Evolutionary conservation across 148 eudicot species (phyloP), one percentile per base, ranked within the genome.

Genomic region (Chenopodium berlandieri): DNA sequence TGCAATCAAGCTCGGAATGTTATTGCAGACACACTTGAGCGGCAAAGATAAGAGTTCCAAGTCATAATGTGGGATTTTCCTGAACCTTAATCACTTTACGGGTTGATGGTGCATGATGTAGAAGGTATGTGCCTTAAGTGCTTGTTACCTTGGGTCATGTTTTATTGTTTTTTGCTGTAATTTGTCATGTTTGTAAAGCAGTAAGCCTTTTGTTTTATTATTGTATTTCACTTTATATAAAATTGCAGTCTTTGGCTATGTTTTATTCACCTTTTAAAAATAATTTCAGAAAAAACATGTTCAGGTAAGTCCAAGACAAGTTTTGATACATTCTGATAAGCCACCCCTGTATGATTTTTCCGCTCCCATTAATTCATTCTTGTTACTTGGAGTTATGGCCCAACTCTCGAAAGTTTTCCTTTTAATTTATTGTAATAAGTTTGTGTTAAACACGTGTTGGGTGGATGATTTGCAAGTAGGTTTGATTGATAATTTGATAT

Each of bases 1-100:
- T 89, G 99, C 82, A 82, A 81, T 71, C 90, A 89, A 86, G 94
- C 99, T 62, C 89, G 95, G 75, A 85, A 66, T 67, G 81, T 86
- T 23, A 95, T 95, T 80, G 92, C 97, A 56, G 80, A 83, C 37
- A 85, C 80, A 48, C 97, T 95, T 46, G 73, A 76, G 77, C 86
- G 78, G 67, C 83, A 88, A 81, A 81, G 88, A 76, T 91, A 85
- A 81, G 73, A 81, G 62, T 32, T 37, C 19, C 32, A 27, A 22
- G 72, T 70, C 47, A 56, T 44, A 60, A 9, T 63, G 48, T 63
- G 80, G 16, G 71, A 64, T 37, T 37, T 64, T 23, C 66, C 40
- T 73, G 19, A 40, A 48, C 23, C 75, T 58, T 75, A 23, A 30
- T 58, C 19, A 34, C 7, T 25, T 70, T 16, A 60, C 25, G 27